Evolutionary conservation across 768 basidiomycete genomes (phyloP).

Genomic region (Kwoniella europaea): DNA sequence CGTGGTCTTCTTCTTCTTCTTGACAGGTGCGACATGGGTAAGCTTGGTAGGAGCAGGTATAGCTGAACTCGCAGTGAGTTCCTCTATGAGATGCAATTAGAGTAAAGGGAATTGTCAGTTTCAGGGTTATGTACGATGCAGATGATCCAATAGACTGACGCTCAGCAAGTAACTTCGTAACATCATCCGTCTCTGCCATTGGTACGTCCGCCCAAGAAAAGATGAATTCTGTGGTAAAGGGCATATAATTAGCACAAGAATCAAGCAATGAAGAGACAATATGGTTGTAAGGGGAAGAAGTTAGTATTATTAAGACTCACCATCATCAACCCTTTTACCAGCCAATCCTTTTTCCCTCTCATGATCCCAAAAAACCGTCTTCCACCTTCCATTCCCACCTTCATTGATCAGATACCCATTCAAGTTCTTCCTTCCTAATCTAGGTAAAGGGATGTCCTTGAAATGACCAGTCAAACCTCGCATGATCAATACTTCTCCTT

Average conservation of each 20-base stretch:
- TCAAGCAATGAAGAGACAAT: too few species aligned
- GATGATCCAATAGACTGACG: slow-evolving; percentile 18
- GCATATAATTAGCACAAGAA: too few species aligned
- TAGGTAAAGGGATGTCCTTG: slow-evolving; percentile 36
- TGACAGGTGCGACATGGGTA: slow-evolving; percentile 19
- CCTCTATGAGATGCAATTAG: slow-evolving; percentile 22
- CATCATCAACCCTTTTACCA: slow-evolving; percentile 45
- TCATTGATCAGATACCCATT: slow-evolving; percentile 38
- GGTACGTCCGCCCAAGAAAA: slow-evolving; percentile 35
- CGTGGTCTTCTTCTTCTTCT: slow-evolving; percentile 36
- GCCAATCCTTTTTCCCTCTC: slow-evolving; percentile 41
- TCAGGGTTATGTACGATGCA: background rate
- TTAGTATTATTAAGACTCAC: slow-evolving; percentile 23
- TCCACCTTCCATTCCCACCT: slow-evolving; percentile 33
- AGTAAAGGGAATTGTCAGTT: background rate
- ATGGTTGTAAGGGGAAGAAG: too few species aligned
- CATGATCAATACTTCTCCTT: slow-evolving; percentile 44
- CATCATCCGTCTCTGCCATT: slow-evolving; percentile 36
- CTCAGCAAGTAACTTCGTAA: slow-evolving; percentile 32
- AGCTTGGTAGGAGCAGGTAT: slow-evolving; percentile 29
- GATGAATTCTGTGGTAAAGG: slow-evolving; percentile 30
- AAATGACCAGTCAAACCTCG: slow-evolving; percentile 37
- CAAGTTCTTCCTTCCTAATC: slow-evolving; percentile 41
- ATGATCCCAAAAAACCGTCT: slow-evolving; percentile 51
- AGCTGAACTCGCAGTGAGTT: slow-evolving; percentile 30